Base-by-base conservation (phyloP, 129 eudicot species). In the Cynara cardunculus region DNA sequence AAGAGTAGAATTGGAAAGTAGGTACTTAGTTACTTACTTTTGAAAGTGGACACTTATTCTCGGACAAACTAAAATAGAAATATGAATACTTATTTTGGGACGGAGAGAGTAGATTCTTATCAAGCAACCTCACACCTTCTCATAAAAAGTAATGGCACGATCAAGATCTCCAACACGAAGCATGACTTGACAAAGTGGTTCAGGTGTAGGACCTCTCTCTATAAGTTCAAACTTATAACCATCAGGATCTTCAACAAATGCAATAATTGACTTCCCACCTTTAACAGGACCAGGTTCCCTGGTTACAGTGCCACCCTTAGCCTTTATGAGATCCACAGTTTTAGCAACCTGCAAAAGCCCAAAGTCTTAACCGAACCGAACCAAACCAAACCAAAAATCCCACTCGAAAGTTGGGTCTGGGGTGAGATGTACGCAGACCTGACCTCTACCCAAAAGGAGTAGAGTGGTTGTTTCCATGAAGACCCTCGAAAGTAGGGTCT, bases 91-190 rank as follows among this genome's bases (percentile, higher is more conserved):
- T 56, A 56, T 56, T 56, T 56, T 56, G 65, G 65, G 65, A 56
- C 24, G 9, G 22, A 56, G 65, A 2, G 5, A 56, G 24, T 56
- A 56, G 21, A 39, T 72, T 73, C 28, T 3, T 19, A 27, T 71
- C 53, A 7, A 26, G 77, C 69, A 44, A 73, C 32, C 26, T 25
- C 83, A 44, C 75, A 95, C 99, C 95, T 96, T 92, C 82, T 96
- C 91, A 82, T 96, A 94, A 71, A 96, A 96, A 46, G 86, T 87
- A 30, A 96, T 91, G 66, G 99, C 75, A 59, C 97, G 99, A 32
- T 96, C 97, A 81, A 96, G 99, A 88, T 96, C 99, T 41, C 97
- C 99, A 30, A 96, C 99, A 59, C 99, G 92, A 66, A 96, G 97
- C 98, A 96, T 96, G 13, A 96, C 99, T 92, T 96, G 99, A 84